Conservation (phyloP, 257 asterid genomes). For the Solanum sitiens region DNA sequence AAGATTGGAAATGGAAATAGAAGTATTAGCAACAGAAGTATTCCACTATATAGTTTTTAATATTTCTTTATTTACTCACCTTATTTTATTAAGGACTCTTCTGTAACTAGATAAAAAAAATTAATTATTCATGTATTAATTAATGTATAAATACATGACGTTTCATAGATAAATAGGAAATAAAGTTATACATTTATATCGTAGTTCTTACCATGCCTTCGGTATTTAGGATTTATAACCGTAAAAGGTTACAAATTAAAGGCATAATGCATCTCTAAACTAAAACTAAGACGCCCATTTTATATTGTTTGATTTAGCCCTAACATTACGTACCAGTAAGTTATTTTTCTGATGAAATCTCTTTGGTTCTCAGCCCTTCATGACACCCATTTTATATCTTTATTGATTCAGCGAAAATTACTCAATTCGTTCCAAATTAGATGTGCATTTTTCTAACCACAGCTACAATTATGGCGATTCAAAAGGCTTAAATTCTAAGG, state of each 20-base stretch:
- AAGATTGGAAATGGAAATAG: background rate
- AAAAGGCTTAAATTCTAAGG: background rate
- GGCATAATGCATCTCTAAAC: background rate
- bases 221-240: background rate
- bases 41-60: background rate
- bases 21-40: background rate
- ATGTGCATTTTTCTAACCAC: background rate
- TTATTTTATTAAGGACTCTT: too few species aligned
- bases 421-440: fast-evolving
- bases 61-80: background rate
- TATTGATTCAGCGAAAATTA: too few species aligned
- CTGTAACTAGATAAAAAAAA: too few species aligned
- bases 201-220: background rate
- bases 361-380: background rate
- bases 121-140: background rate
- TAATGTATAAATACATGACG: too few species aligned
- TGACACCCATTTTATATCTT: background rate
- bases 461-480: background rate
- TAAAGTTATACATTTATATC: too few species aligned
- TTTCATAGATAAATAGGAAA: too few species aligned
- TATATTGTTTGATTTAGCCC: background rate
- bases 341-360: background rate
- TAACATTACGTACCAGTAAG: background rate
- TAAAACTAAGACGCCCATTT: background rate
- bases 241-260: background rate